Base-by-base conservation (phyloP, 331 rosid species). In the Malus hybrid region DNA sequence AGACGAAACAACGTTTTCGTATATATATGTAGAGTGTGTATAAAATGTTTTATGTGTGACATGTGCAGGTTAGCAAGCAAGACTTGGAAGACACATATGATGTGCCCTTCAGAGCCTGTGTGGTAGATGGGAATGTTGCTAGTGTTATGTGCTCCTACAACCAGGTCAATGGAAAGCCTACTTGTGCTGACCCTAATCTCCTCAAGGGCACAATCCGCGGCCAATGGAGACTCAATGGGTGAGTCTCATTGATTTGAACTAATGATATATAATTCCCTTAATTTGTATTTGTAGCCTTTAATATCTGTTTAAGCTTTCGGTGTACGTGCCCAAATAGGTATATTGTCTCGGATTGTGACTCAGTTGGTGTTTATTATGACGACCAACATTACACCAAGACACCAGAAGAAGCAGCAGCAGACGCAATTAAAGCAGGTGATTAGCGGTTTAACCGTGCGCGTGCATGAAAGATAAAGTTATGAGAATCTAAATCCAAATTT, bases 141-240 rank as follows among this genome's bases (percentile, higher is more conserved):
- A 89, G 99, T 69, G 90, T 94, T 3, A 94, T 94, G 99, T 94
- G 99, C 64, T 94, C 99, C 5, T 94, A 94, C 85, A 94, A 94
- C 80, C 97, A 94, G 29, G 99, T 94, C 44, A 94, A 94, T 71
- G 99, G 99, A 3, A 90, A 83, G 78, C 99, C 99, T 52, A 94
- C 99, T 4, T 94, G 99, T 76, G 97, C 97, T 8, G 97, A 94
- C 67, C 82, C 96, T 22, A 72, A 89, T 46, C 92, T 94, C 39
- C 92, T 94, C 1, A 91, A 85, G 64, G 81, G 75, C 83, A 90
- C 90, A 1, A 83, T 94, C 27, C 90, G 99, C 0, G 97, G 93
- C 8, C 70, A 88, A 57, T 94, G 99, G 99, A 19, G 81, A 2
- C 96, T 94, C 48, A 87, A 90, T 60, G 99, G 99, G 98, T 93